Base-by-base conservation (phyloP, 306 rosid genomes). In the Castanopsis chinensis region DNA sequence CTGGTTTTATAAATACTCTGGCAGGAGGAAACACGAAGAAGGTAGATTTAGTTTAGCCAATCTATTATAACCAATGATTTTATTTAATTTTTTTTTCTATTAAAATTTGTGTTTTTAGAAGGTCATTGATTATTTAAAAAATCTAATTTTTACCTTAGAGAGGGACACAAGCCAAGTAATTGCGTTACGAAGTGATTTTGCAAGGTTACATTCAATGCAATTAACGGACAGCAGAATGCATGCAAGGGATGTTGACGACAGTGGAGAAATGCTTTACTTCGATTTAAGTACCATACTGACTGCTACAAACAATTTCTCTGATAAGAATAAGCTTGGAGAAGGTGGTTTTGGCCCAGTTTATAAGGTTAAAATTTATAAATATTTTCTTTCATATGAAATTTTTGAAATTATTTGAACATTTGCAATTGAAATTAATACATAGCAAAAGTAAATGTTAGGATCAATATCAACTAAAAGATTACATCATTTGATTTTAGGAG, bases 301-400 rank as follows among this genome's bases (percentile, higher is more conserved):
- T 14, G 79, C 84, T 25, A 76, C 82, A 14, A 37, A 80, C 14
- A 35, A 72, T 32, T 84, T 84, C 32, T 76, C 84, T 23, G 81
- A 72, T 21, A 49, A 45, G 25, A 83, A 83, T 76, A 71, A 41
- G 20, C 74, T 77, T 8, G 84, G 87, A 65, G 63, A 73, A 72
- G 84, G 87, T 12, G 79, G 82, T 41, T 80, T 80, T 43, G 83
- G 83, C 21, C 73, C 71, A n/a, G 85, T 84, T 80, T 84, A 76
- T 54, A 80, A 80, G 82, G 77, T 83, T 10, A 28, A 6, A 23
- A 77, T 37, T 37, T 37, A 37, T 37, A 37, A 37, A 37, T 37
- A 7, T 37, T 37, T 37, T 37, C 43, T 37, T 37, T 37, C 43
- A 37, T 37, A 37, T 37, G 43, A 9, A 37, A 37, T 37, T 37